Conservation (phyloP, 257 asterid genomes). For the Orobanche coerulescens region DNA sequence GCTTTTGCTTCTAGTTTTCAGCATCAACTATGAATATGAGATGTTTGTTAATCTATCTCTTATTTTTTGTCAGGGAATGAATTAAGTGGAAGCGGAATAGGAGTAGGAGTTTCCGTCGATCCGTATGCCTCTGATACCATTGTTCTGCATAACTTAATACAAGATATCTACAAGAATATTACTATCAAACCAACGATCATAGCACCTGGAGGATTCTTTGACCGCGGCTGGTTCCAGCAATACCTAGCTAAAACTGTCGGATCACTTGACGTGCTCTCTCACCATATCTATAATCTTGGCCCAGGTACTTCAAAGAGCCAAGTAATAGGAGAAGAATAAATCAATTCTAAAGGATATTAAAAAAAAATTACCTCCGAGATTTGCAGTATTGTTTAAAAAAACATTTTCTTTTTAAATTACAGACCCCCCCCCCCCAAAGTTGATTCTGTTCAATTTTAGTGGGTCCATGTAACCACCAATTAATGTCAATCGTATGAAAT, state of each 20-base stretch:
- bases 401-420: too few relatives aligned
- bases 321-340: neutral
- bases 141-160: slow-evolving; percentile 15
- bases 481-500: too few relatives aligned
- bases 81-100: slow-evolving; percentile 58
- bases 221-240: slow-evolving; percentile 41
- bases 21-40: too few relatives aligned
- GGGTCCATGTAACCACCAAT: too few relatives aligned
- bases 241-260: slow-evolving; percentile 28
- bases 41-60: neutral
- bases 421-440: too few relatives aligned
- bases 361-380: too few relatives aligned
- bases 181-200: slow-evolving; percentile 33
- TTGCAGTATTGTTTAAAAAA: too few relatives aligned
- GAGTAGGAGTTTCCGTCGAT: slow-evolving; percentile 38
- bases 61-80: slow-evolving; percentile 47
- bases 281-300: slow-evolving; percentile 74
- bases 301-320: slow-evolving; percentile 37
- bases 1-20: too few relatives aligned
- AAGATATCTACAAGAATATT: slow-evolving; percentile 32
- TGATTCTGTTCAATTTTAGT: too few relatives aligned
- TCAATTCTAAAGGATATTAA: too few relatives aligned
- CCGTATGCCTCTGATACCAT: slow-evolving; percentile 5
- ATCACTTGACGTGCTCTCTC: slow-evolving; percentile 41
- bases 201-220: slow-evolving; percentile 67